Evolutionary conservation across 176 grass and related monocot genomes (phyloP).

Genomic region (Oryza officinalis): DNA sequence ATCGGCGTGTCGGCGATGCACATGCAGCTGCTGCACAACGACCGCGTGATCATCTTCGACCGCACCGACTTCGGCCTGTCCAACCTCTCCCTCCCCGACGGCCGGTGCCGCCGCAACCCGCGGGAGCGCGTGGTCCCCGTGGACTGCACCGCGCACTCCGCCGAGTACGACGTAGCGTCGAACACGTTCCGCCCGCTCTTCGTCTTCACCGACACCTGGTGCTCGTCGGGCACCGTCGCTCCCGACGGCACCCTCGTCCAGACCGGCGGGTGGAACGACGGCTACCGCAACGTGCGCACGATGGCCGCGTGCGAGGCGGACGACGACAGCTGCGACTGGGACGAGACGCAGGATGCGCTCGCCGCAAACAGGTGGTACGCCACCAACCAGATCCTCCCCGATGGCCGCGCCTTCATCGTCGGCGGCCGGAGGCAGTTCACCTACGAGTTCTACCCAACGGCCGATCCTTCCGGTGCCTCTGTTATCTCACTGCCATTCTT

Average conservation of each 20-base stretch:
- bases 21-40: conserved; percentile 90
- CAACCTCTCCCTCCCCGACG: conserved; percentile 66
- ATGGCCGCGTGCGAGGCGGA: conserved; percentile 44
- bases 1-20: conserved; percentile 90
- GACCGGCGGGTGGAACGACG: conserved; percentile 86
- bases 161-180: conserved; percentile 54
- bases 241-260: conserved; percentile 70
- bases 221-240: conserved; percentile 73
- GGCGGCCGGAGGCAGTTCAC: conserved; percentile 70
- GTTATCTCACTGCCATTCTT: conserved; percentile 48
- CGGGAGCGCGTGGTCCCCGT: conserved; percentile 42
- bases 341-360: conserved; percentile 60
- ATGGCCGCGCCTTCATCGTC: conserved; percentile 65
- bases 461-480: conserved; percentile 20
- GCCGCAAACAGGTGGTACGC: conserved; percentile 66
- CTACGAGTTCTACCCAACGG: conserved; percentile 83
- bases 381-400: conserved; percentile 85
- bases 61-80: conserved; percentile 73
- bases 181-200: conserved; percentile 54
- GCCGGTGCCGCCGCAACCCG: conserved; percentile 63
- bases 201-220: conserved; percentile 82
- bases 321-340: conserved; percentile 53
- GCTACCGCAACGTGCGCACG: conserved; percentile 54
- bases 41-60: conserved; percentile 77
- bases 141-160: conserved; percentile 81